A percentile compares a stretch with the other conserved stretches of the same genome.
Conservation (phyloP, 345 rosid genomes). For the Pugionium dolabratum region DNA sequence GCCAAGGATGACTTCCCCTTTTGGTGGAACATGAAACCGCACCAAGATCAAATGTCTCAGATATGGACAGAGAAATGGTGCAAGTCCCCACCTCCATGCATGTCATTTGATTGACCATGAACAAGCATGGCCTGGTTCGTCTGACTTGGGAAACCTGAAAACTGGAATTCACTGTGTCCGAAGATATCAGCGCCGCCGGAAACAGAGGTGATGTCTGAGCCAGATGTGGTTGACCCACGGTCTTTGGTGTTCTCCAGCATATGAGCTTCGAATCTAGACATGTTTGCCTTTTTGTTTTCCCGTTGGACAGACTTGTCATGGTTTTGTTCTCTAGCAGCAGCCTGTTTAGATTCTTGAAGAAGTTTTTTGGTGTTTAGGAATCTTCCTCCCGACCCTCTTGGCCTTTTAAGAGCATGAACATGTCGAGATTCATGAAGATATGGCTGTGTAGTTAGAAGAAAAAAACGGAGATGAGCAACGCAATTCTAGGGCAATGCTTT, state of each 20-base stretch:
- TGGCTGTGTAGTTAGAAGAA: slow-evolving; percentile 46
- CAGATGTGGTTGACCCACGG: slow-evolving; percentile 49
- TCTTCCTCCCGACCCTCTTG: slow-evolving; percentile 84
- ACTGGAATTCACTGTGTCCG: slow-evolving; percentile 53
- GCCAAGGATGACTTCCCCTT: slow-evolving; percentile 99
- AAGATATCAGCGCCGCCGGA: slow-evolving; percentile 50
- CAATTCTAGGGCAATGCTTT: background rate
- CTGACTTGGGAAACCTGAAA: slow-evolving; percentile 51
- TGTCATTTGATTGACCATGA: slow-evolving; percentile 42
- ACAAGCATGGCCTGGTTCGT: slow-evolving; percentile 35
- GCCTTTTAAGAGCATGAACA: slow-evolving; percentile 75
- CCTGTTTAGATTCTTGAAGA: slow-evolving; percentile 47
- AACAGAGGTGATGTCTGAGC: slow-evolving; percentile 53
- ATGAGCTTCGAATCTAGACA: slow-evolving; percentile 47
- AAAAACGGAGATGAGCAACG: slow-evolving; percentile 28
- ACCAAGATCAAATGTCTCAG: slow-evolving; percentile 44
- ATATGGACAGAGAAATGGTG: slow-evolving; percentile 49
- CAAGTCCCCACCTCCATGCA: slow-evolving; percentile 45
- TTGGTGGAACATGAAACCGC: slow-evolving; percentile 47
- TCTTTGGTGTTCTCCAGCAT: slow-evolving; percentile 41
- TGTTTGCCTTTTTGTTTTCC: slow-evolving; percentile 15
- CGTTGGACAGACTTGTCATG: slow-evolving; percentile 29
- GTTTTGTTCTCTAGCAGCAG: slow-evolving; percentile 29
- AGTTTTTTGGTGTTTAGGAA: slow-evolving; percentile 65
- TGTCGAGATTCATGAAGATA: slow-evolving; percentile 94